Conservation (phyloP, 306 rosid species). For the Malus orientalis region DNA sequence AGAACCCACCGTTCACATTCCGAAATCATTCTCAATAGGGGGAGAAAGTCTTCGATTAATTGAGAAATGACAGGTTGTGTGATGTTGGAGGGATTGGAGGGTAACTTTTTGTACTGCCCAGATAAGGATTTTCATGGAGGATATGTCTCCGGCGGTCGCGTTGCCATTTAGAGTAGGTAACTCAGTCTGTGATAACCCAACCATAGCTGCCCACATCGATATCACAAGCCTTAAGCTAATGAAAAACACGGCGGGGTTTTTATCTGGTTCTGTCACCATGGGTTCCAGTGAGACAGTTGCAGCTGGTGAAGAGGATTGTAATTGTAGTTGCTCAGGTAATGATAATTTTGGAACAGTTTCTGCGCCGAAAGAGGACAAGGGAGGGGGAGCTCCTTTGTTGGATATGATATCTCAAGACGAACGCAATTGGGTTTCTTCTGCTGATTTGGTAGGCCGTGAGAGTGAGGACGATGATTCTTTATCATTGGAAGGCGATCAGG, state of each 20-base stretch:
- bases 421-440: slow-evolving; percentile 27
- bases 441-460: slow-evolving; percentile 30
- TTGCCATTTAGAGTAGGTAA: slow-evolving; percentile 78
- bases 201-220: slow-evolving; percentile 47
- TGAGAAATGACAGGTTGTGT: slow-evolving; percentile 63
- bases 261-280: slow-evolving; percentile 47
- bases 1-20: slow-evolving; percentile 42
- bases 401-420: slow-evolving; percentile 45
- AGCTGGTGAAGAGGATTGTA: slow-evolving; percentile 38
- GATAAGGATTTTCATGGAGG: slow-evolving; percentile 76
- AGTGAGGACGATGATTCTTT: slow-evolving; percentile 69
- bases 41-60: slow-evolving; percentile 37
- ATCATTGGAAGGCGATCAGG: slow-evolving; percentile 60
- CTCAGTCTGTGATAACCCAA: slow-evolving; percentile 63
- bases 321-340: slow-evolving; percentile 35
- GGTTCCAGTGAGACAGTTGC: slow-evolving; percentile 35
- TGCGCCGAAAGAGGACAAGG: slow-evolving; percentile 29
- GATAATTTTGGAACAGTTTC: slow-evolving; percentile 26
- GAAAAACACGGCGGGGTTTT: slow-evolving; percentile 46
- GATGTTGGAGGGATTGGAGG: slow-evolving; percentile 47
- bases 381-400: slow-evolving; percentile 20
- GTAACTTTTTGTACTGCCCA: slow-evolving; percentile 42
- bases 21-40: slow-evolving; percentile 40
- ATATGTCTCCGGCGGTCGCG: slow-evolving; percentile 49
- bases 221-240: slow-evolving; percentile 66